phyloP scores from a whole-genome alignment of 306 rosid genomes.

The Geum urbanum region DNA sequence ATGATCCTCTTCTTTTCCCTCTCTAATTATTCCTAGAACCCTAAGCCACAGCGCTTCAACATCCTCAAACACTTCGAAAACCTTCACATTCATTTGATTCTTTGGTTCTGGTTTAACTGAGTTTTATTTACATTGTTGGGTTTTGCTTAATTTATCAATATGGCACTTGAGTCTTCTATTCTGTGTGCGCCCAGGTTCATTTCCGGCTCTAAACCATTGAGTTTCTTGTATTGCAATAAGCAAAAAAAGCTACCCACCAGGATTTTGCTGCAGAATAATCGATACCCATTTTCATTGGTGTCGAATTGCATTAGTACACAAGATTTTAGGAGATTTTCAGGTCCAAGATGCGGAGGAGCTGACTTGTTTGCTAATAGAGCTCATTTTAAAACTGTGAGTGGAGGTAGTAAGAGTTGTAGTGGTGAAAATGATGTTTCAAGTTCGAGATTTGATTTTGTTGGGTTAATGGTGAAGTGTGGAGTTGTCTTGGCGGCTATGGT shows the following conservation, averaged over 20 bases:
- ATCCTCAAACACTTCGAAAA: neutral
- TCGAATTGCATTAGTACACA: slow-evolving; percentile 24
- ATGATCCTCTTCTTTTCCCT: neutral
- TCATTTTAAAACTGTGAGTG: slow-evolving; percentile 38
- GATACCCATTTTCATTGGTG: slow-evolving; percentile 26
- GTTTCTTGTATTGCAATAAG: slow-evolving; percentile 27
- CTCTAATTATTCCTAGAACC: neutral
- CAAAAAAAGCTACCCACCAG: slow-evolving; percentile 31
- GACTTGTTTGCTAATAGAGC: slow-evolving; percentile 30
- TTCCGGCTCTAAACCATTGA: slow-evolving; percentile 25
- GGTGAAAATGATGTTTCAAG: slow-evolving; percentile 30
- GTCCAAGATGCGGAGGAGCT: slow-evolving; percentile 14
- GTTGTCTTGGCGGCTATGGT: slow-evolving; percentile 60
- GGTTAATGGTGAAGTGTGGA: slow-evolving; percentile 48
- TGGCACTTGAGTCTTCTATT: slow-evolving; percentile 41
- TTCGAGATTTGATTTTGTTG: slow-evolving; percentile 33
- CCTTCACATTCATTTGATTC: neutral
- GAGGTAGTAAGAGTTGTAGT: slow-evolving; percentile 27
- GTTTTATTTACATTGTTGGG: slow-evolving; percentile 2
- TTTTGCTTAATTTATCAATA: slow-evolving; percentile 14
- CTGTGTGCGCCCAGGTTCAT: slow-evolving; percentile 22
- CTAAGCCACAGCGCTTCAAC: neutral
- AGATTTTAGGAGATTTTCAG: slow-evolving; percentile 23
- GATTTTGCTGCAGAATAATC: slow-evolving; percentile 27
- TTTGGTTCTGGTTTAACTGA: slow-evolving; percentile 17